Conservation (phyloP, 345 rosid genomes). For the Pseudoturritis turrita region DNA sequence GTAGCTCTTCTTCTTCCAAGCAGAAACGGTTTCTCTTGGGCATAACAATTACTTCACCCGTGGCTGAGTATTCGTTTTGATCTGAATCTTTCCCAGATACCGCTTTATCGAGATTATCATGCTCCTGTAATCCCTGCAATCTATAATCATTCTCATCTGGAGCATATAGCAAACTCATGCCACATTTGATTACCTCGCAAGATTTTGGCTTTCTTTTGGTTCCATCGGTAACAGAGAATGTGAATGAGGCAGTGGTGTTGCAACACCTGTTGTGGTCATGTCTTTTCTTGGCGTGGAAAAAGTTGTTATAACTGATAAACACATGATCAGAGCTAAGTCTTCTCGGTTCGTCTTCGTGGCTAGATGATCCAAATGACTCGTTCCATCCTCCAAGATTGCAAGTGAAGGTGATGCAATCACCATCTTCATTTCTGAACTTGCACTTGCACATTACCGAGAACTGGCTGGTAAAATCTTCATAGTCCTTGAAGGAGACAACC, state of each 20-base stretch:
- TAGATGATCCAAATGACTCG: constrained; percentile 5
- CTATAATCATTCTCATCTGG: constrained; percentile 27
- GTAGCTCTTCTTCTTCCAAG: constrained; percentile 5
- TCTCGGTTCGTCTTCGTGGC: constrained; percentile 21
- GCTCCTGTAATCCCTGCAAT: constrained; percentile 8
- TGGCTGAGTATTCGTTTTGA: background rate
- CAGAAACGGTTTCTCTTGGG: constrained; percentile 12
- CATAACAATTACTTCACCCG: background rate
- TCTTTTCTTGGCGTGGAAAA: constrained; percentile 4
- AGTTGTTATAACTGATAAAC: constrained; percentile 25
- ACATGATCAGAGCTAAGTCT: constrained; percentile 24
- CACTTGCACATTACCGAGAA: constrained; percentile 17
- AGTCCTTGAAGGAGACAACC: constrained; percentile 9
- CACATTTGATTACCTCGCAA: constrained; percentile 27
- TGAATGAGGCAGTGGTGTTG: constrained; percentile 20
- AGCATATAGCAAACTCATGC: constrained; percentile 26
- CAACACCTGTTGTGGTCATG: constrained; percentile 15
- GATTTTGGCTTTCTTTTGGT: constrained; percentile 11
- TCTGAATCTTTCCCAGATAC: background rate
- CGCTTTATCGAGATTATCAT: background rate
- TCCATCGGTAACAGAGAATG: constrained; percentile 20
- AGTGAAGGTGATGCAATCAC: constrained; percentile 6
- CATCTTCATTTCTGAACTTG: constrained; percentile 16
- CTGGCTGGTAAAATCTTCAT: constrained; percentile 1
- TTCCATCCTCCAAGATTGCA: constrained; percentile 28